A percentile compares a stretch with the other conserved stretches of the same genome.
These are phyloP conservation scores for Oehlia diaphana DNA, from an alignment of 192 early-diverging fungal genomes.

Conservation along the genomic window DNA sequence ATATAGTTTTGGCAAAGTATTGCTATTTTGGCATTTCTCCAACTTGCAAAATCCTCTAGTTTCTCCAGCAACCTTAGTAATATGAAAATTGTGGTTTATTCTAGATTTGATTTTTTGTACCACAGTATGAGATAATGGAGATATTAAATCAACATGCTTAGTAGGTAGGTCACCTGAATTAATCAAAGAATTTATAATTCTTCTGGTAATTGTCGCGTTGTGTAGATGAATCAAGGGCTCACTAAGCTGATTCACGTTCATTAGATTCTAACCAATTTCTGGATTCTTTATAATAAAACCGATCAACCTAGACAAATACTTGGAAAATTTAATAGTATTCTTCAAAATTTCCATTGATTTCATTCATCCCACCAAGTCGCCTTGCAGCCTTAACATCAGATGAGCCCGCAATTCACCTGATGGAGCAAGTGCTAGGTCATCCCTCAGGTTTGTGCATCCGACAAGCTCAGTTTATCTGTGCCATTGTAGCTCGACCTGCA, in stretches of 20 bases:
- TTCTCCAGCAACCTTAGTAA: no score
- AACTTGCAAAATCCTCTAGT: no score
- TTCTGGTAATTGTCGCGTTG: background rate
- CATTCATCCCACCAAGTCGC: background rate
- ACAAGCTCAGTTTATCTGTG: background rate
- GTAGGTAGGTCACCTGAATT: no score
- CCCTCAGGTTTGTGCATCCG: background rate
- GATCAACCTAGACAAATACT: background rate
- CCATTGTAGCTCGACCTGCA: constrained; percentile 3
- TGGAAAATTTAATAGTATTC: background rate
- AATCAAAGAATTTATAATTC: no score
- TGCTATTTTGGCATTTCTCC: no score
- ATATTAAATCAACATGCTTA: no score
- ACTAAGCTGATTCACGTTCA: background rate
- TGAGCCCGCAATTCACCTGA: background rate
- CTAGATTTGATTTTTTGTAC: no score
- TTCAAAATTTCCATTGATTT: background rate
- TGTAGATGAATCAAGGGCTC: background rate
- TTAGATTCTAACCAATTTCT: background rate
- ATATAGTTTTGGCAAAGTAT: no score
- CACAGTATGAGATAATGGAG: no score
- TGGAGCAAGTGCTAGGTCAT: background rate
- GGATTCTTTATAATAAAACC: background rate
- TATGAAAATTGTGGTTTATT: no score
- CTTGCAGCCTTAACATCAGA: background rate